These are phyloP conservation scores for Ophiocordyceps camponoti-saundersi DNA, from an alignment of 2,329 filamentous ascomycete genomes.

Conservation along the genomic window DNA sequence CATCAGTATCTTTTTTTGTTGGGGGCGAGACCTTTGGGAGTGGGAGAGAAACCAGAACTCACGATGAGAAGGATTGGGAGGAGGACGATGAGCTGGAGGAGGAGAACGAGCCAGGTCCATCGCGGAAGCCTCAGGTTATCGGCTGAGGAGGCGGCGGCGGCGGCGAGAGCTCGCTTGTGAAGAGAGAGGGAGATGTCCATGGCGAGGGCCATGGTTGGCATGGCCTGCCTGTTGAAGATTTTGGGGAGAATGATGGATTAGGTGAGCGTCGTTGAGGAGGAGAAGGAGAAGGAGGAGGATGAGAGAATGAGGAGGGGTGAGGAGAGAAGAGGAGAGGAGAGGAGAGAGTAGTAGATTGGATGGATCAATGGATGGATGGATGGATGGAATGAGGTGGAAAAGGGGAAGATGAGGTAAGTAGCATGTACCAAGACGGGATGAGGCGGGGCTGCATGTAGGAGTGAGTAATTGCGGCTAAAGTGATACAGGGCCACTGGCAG, in stretches of 20 bases:
- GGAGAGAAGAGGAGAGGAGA: not conserved
- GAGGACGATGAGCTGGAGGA: constrained; percentile 25
- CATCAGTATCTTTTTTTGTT: not conserved
- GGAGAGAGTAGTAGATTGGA: not conserved
- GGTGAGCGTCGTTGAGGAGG: not conserved
- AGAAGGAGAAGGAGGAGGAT: not conserved
- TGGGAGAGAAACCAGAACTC: constrained; percentile 7
- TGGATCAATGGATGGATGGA: not conserved
- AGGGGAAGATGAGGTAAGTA: not conserved
- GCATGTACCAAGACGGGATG: not conserved
- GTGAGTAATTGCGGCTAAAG: not conserved
- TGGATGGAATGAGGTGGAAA: not conserved
- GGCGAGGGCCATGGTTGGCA: not conserved
- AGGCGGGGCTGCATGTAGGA: not conserved
- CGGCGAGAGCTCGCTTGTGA: constrained; percentile 16
- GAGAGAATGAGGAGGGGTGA: not conserved
- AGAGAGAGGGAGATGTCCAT: constrained; percentile 4
- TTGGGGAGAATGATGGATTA: not conserved
- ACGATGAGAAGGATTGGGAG: constrained; percentile 26
- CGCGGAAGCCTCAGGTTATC: constrained; percentile 13
- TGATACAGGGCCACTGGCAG: not conserved
- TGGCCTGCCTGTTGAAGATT: not conserved
- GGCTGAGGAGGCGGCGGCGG: constrained; percentile 5
- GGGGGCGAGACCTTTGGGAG: not conserved
- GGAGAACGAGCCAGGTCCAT: constrained; percentile 22